Evolutionary conservation across 192 early-diverging fungal genomes (phyloP).

Genomic region (Mortierella antarctica): DNA sequence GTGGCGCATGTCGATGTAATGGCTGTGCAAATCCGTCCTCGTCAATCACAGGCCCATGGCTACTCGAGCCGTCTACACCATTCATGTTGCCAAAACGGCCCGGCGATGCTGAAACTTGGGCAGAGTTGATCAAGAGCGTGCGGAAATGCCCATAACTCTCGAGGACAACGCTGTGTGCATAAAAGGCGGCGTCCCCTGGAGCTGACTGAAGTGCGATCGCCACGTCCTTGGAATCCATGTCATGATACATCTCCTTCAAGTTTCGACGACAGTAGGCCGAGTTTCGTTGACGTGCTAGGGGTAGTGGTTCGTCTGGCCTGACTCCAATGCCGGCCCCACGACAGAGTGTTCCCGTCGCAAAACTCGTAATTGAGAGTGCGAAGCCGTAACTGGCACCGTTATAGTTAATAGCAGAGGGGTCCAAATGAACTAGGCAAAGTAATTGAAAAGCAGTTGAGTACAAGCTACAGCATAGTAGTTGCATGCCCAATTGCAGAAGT

Average conservation of each 20-base stretch:
- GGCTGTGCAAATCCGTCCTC: constrained; percentile 46
- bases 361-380: constrained; percentile 31
- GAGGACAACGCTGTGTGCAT: constrained; percentile 41
- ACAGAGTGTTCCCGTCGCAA: not conserved
- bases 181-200: constrained; percentile 14
- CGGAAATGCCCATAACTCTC: constrained; percentile 35
- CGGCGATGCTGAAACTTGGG: not conserved
- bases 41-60: constrained; percentile 7
- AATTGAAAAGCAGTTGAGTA: not conserved
- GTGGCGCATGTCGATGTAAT: constrained; percentile 1
- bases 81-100: not conserved
- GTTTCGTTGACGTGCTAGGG: constrained; percentile 31
- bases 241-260: constrained; percentile 43
- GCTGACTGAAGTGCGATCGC: constrained; percentile 17
- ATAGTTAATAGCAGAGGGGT: constrained; percentile 27
- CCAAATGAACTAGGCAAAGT: constrained; percentile 29
- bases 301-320: constrained; percentile 20
- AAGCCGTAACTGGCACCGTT: constrained; percentile 50
- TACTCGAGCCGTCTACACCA: not conserved
- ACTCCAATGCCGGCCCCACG: not conserved
- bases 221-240: constrained; percentile 38
- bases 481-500: no score
- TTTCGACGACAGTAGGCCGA: constrained; percentile 50
- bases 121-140: not conserved
- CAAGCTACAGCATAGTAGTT: no score